Conservation (phyloP, 768 basidiomycete species). For the Kwoniella botswanensis region DNA sequence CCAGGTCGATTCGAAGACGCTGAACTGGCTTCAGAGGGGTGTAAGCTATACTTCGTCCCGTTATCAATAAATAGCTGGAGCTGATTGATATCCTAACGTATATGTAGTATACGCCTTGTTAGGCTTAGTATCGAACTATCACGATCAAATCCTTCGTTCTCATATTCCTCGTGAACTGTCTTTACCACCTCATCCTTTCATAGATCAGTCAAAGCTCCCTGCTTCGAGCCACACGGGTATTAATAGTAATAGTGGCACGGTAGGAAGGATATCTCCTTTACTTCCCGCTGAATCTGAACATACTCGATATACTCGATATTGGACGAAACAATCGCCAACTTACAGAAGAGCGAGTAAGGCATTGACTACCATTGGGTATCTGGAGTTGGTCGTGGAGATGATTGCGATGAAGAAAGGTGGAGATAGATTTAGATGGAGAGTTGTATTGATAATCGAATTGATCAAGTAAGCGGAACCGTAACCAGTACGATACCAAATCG, state of each 20-base stretch:
- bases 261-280: conserved; percentile 22
- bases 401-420: conserved; percentile 73
- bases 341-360: conserved; percentile 81
- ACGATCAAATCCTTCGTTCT: conserved; percentile 84
- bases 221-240: too few relatives aligned
- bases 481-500: too few relatives aligned
- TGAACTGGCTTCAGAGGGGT: conserved; percentile 89
- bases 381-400: conserved; percentile 91
- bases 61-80: neutral
- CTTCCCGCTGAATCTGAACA: conserved; percentile 63
- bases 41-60: conserved; percentile 64
- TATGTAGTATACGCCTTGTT: conserved; percentile 79
- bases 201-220: conserved; percentile 67
- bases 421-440: conserved; percentile 71
- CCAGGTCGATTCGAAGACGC: conserved; percentile 98
- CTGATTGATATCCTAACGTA: neutral
- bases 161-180: conserved; percentile 69
- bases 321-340: conserved; percentile 69
- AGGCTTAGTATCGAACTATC: conserved; percentile 88
- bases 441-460: conserved; percentile 75
- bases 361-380: conserved; percentile 77
- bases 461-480: conserved; percentile 71
- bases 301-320: conserved; percentile 86
- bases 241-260: neutral
- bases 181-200: conserved; percentile 52